Evolutionary conservation across 2,329 filamentous ascomycete species (phyloP).

Genomic region (Fusarium sacchari): DNA sequence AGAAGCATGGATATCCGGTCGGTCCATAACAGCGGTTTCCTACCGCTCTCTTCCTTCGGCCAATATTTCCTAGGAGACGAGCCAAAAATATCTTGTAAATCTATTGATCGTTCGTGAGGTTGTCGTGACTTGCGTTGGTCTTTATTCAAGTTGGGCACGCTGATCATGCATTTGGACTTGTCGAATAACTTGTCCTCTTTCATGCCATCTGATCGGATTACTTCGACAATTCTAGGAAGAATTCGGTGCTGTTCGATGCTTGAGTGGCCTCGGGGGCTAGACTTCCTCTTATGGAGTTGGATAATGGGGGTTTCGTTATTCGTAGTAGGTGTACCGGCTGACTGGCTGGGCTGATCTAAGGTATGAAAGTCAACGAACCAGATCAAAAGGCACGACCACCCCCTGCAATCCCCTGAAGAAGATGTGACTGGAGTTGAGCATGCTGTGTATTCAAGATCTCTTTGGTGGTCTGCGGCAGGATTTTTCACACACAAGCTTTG

Average conservation of each 20-base stretch:
- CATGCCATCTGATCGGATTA: background rate
- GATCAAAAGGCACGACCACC: background rate
- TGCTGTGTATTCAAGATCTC: fast-evolving
- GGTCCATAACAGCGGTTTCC: background rate
- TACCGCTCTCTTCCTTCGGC: background rate
- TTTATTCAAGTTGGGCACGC: too few relatives aligned
- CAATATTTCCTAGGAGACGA: background rate
- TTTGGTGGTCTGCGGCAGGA: too few relatives aligned
- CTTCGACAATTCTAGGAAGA: background rate
- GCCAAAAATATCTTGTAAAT: too few relatives aligned
- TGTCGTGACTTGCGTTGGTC: background rate
- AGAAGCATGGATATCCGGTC: too few relatives aligned
- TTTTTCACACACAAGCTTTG: background rate
- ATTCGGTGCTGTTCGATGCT: too few relatives aligned
- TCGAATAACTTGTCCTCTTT: background rate
- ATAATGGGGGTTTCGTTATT: background rate
- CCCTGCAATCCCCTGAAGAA: too few relatives aligned
- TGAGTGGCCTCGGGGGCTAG: too few relatives aligned
- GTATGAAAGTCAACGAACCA: background rate
- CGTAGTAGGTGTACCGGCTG: background rate
- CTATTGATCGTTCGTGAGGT: background rate
- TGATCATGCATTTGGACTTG: background rate
- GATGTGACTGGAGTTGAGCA: background rate
- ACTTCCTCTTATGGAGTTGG: fast-evolving
- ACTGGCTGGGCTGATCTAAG: background rate